Base-by-base conservation (phyloP, 2,329 filamentous ascomycete species). In the Nothopassalora personata region DNA sequence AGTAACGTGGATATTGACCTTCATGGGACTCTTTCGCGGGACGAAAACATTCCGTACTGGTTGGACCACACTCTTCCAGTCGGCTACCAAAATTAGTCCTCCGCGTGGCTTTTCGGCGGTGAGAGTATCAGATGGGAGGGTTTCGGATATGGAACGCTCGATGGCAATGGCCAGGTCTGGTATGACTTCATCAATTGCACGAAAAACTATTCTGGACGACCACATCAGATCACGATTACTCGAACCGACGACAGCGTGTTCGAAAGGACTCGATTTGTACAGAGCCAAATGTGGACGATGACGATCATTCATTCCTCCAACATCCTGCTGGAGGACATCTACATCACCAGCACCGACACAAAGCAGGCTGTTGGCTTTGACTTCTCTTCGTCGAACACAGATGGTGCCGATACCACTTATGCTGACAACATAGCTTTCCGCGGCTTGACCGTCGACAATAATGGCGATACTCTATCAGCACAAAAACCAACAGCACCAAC, bases 111-210 rank as follows among this genome's bases (percentile, higher is more conserved):
- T 51, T 77, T 84, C 63, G 81, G 82, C 52, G 83, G 83, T 8
- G 71, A 79, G 13, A 77, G 78, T 46, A 72, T 86, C 23, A 67
- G 71, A 8, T 76, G 80, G 62, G 71, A 79, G 31, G 82, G 82
- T 6, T 71, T 79, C 63, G 79, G 79, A 8, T 71, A 72, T 27
- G 83, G 83, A 6, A 83, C 79, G 1, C 71, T 85, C 9, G 77
- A 85, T 66, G 83, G 83, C 6, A 85, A 85, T 66, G 83, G 83
- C 2, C 79, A 85, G 63, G 75, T 77, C 2, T 86, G 83, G 83
- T 85, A 85, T 64, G 74, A 82, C 13, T 66, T 60, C 36, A 61
- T 67, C 55, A 68, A 72, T 28, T 72, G 75, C 10, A 67, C 67
- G 11, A 76, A 75, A 2, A 64, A 61, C 18, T 59, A 61, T 46